A percentile compares a stretch with the other conserved stretches of the same genome.
These are phyloP conservation scores for Aegle marmelos DNA, from an alignment of 345 rosid genomes.

Conservation along the genomic window DNA sequence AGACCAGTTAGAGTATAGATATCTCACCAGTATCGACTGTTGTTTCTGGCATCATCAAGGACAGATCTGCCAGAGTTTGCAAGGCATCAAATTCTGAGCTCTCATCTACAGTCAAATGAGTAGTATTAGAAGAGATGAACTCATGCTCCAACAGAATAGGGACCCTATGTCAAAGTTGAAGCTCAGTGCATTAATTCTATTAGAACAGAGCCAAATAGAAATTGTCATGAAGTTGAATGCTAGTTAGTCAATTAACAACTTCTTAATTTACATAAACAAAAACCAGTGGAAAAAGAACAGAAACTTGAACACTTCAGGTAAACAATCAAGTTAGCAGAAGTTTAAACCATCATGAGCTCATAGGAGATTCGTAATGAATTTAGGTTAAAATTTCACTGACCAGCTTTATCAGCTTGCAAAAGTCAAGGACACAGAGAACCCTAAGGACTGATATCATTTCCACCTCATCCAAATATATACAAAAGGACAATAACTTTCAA, in stretches of 20 bases:
- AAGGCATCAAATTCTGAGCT: conserved; percentile 69
- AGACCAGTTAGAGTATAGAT: conserved; percentile 18
- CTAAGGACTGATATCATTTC: background rate
- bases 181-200: conserved; percentile 3
- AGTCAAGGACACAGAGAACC: background rate
- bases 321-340: conserved; percentile 1
- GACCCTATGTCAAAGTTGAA: conserved; percentile 6
- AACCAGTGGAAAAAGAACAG: background rate
- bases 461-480: background rate
- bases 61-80: conserved; percentile 71
- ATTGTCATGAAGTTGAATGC: background rate
- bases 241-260: background rate
- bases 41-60: conserved; percentile 72
- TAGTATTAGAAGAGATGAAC: background rate
- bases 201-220: background rate
- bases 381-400: background rate
- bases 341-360: background rate
- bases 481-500: background rate
- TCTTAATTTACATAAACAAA: conserved; percentile 1
- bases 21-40: conserved; percentile 60
- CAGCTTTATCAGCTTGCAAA: background rate
- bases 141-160: background rate
- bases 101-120: conserved; percentile 40
- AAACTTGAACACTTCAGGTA: background rate
- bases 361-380: background rate